phyloP scores from a whole-genome alignment of 768 basidiomycete species.

The Rhizopogon rudus region DNA sequence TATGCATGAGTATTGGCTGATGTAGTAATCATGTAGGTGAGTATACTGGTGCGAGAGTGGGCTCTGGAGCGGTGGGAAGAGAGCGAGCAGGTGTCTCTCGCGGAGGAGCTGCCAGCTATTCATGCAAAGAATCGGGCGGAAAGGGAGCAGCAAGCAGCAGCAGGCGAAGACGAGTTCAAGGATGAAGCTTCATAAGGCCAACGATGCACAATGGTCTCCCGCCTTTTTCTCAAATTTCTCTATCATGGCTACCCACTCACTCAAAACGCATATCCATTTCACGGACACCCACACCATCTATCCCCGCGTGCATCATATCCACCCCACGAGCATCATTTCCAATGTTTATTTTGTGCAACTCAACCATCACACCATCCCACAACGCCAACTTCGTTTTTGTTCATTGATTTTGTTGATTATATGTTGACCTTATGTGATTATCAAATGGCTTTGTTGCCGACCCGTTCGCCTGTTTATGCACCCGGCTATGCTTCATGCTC shows the following conservation, averaged over 20 bases:
- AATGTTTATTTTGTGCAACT: slow-evolving; percentile 5
- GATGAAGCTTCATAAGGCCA: slow-evolving; percentile 3
- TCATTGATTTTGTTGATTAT: slow-evolving; percentile 5
- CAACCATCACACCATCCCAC: background rate
- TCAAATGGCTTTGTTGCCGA: slow-evolving; percentile 4
- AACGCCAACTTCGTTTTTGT: background rate
- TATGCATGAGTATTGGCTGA: slow-evolving; percentile 1
- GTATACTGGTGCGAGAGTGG: slow-evolving; percentile 82
- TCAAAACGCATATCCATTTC: slow-evolving; percentile 5
- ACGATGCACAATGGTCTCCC: background rate
- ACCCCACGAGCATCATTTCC: slow-evolving; percentile 7
- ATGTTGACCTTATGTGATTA: slow-evolving; percentile 8
- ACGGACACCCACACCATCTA: slow-evolving; percentile 7
- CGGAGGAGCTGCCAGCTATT: slow-evolving; percentile 52
- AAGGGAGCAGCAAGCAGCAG: slow-evolving; percentile 16
- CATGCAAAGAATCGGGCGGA: slow-evolving; percentile 50
- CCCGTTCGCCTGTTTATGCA: background rate
- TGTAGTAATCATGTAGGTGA: slow-evolving; percentile 46
- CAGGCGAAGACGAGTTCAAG: slow-evolving; percentile 9
- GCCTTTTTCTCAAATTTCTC: background rate
- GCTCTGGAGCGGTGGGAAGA: slow-evolving; percentile 73
- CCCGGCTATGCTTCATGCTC: background rate
- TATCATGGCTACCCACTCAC: background rate
- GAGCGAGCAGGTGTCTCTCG: slow-evolving; percentile 51
- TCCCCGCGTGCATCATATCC: slow-evolving; percentile 2